Conservation (phyloP, 768 basidiomycete species). For the Psilocybe cubensis region DNA sequence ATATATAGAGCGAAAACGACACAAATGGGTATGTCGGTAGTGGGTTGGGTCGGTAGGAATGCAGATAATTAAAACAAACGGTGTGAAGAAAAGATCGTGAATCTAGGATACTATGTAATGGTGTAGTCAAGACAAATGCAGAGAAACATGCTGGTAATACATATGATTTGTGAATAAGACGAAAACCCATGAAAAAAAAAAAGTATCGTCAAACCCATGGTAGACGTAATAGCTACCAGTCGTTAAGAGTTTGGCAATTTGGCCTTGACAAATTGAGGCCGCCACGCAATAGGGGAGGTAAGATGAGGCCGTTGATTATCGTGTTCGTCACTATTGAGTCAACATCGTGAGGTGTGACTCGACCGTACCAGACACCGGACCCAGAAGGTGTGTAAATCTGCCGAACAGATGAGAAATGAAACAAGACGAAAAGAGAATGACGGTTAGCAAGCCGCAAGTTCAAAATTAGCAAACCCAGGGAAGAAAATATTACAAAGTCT, state of each 20-base stretch:
- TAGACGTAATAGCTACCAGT: slow-evolving; percentile 53
- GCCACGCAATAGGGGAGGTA: slow-evolving; percentile 85
- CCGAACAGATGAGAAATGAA: slow-evolving; percentile 6
- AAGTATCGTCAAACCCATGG: neutral
- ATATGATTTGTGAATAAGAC: neutral
- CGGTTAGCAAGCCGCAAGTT: neutral
- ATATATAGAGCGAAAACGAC: neutral
- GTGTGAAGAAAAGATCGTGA: neutral
- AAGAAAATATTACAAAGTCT: neutral
- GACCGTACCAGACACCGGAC: slow-evolving; percentile 90
- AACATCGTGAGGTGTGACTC: slow-evolving; percentile 89
- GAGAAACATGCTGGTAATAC: slow-evolving; percentile 2
- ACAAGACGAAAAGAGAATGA: slow-evolving; percentile 2
- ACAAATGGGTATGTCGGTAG: neutral
- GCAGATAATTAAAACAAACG: neutral
- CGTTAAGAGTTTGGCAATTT: slow-evolving; percentile 67
- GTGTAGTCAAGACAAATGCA: neutral
- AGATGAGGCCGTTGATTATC: slow-evolving; percentile 79
- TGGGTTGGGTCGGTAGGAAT: neutral
- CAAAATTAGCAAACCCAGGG: neutral
- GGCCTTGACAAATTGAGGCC: slow-evolving; percentile 79
- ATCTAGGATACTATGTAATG: slow-evolving; percentile 10
- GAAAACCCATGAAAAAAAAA: neutral
- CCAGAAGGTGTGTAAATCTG: slow-evolving; percentile 90
- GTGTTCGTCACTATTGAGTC: slow-evolving; percentile 87